Base-by-base conservation (phyloP, 2,329 filamentous ascomycete genomes). In the Pseudocercospora pini-densiflorae region DNA sequence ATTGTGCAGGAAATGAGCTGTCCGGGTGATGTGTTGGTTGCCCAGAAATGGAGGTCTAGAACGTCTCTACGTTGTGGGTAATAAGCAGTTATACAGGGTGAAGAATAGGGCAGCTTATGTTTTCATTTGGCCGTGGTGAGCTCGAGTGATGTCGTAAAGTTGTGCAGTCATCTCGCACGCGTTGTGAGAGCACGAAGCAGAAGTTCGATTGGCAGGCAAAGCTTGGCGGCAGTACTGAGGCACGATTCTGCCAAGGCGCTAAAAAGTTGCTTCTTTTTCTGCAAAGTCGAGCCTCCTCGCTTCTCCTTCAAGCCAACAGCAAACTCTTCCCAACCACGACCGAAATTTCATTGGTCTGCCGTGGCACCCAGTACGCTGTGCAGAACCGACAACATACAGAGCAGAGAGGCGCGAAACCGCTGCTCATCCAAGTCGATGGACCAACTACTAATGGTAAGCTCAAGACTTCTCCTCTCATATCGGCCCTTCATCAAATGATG, bases 401-500 rank as follows among this genome's bases (percentile, higher is more conserved):
- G 36, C 14, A 40, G 14, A 40, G 14, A 40, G 36, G 16, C 2
- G 36, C 36, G 16, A 40, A 40, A 16, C 1, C 1, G 14, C 36
- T 40, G 36, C 36, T 40, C 36, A 40, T 33, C 31, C 31, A 10
- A 31, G 29, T 31, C 29, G 8, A 31, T 31, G 29, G 10, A 29
- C 51, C 14, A 8, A 54, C 21, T 54, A 29, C 51, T n/a, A 10
- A 55, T 23, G 55, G 55, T 58, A 58, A 58, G 55, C 55, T 43
- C 55, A 40, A 36, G 31, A 36, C 31, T 33, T 40, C 23, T 24
- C 21, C 55, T 19, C 33, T 43, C 29, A 40, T 43, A 19, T 24
- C 55, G 21, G 14, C 31, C n/a, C 19, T 31, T 58, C 55, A 36
- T 23, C 29, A 58, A 58, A 58, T 58, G 55, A 58, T 58, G 55